Evolutionary conservation across 2,329 filamentous ascomycete genomes (phyloP), one percentile per base, ranked within the genome.

Genomic region (Stachybotrys echinatus): DNA sequence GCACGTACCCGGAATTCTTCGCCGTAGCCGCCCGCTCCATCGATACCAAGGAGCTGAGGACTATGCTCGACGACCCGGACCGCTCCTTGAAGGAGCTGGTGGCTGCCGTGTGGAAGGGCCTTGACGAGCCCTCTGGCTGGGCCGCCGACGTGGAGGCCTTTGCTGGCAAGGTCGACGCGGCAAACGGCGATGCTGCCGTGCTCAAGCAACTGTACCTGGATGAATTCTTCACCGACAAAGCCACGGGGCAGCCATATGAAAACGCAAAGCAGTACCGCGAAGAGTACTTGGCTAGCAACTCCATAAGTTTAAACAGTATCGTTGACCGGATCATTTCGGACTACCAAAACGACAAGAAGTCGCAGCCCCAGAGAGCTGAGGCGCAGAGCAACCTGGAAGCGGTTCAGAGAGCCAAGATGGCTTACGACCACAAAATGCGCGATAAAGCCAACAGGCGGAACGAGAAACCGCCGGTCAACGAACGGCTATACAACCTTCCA

Each of bases 341-440:
- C 19, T 55, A 65, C 18, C 62, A 63, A 7, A 64, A 59, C 27
- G 63, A 53, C 50, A 59, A 58, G 40, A 63, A 48, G 43, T 55
- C 61, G 18, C 61, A 67, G 50, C 63, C 64, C 2, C 65, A 70
- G 40, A 68, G 74, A 12, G 67, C 72, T 40, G 65, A 61, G 23
- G 68, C 72, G 50, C 55, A 56, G 49, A 58, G 56, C 48, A 69
- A 73, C 10, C 61, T 78, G 3, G 72, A 75, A 49, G 75, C 77
- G 56, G 65, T 79, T 4, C 68, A 67, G 18, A 65, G 75, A 50
- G 76, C 75, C 23, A 75, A 72, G 58, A 72, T 68, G 51, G 74
- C 74, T 8, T 74, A 75, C 64, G 74, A 76, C 58, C 74, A 71
- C 56, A 68, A 68, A 59, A 64, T 57, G 54, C 65, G 64, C 60